phyloP scores from a whole-genome alignment of 306 rosid species.

The Gleditsia sinensis region DNA sequence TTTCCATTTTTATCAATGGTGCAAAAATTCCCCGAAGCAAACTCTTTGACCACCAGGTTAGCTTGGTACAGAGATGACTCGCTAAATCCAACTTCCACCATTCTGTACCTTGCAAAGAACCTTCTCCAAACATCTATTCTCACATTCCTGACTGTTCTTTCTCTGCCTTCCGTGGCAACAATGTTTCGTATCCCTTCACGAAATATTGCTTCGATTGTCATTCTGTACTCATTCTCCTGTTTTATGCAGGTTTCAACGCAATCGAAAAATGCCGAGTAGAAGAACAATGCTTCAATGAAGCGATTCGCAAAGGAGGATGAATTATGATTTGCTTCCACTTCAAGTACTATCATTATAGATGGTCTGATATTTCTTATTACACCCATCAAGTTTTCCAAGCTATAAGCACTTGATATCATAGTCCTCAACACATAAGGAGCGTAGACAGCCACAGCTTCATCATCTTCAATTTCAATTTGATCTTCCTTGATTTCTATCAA shows the following conservation, averaged over 20 bases:
- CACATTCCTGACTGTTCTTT: slow-evolving; percentile 59
- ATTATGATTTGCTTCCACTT: slow-evolving; percentile 63
- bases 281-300: slow-evolving; percentile 65
- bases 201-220: slow-evolving; percentile 36
- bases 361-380: slow-evolving; percentile 58
- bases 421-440: slow-evolving; percentile 47
- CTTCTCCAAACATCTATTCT: slow-evolving; percentile 76
- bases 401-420: slow-evolving; percentile 51
- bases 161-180: slow-evolving; percentile 59
- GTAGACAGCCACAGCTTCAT: slow-evolving; percentile 62
- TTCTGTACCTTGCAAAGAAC: slow-evolving; percentile 64
- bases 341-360: slow-evolving; percentile 58
- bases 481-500: slow-evolving; percentile 50
- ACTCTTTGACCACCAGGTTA: slow-evolving; percentile 45
- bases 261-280: slow-evolving; percentile 58
- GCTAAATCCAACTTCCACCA: slow-evolving; percentile 62
- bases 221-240: slow-evolving; percentile 37
- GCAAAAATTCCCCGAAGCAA: slow-evolving; percentile 49
- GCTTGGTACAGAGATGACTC: slow-evolving; percentile 66
- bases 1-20: slow-evolving; percentile 51
- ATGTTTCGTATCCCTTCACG: slow-evolving; percentile 51
- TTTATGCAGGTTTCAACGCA: slow-evolving; percentile 52
- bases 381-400: slow-evolving; percentile 74
- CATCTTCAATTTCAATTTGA: slow-evolving; percentile 46
- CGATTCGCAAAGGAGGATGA: slow-evolving; percentile 70